Evolutionary conservation across 306 rosid species (phyloP), one percentile per base, ranked within the genome.

Genomic region (Bauhinia variegata): DNA sequence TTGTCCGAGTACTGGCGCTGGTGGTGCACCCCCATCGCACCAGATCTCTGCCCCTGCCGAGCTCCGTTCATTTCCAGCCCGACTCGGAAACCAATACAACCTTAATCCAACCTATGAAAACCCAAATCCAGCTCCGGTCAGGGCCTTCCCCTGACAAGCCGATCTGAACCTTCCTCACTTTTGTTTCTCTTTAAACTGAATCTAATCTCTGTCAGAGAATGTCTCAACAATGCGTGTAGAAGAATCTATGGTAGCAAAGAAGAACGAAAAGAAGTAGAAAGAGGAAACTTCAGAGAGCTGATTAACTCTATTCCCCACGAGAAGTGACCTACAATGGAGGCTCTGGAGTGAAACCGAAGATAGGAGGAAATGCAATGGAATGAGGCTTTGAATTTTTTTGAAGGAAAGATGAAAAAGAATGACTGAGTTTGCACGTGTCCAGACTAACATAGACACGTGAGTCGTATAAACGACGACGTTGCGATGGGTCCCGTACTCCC

Each of bases 41-140:
- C 89, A 85, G 99, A 95, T 95, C 97, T 90, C 89, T 52, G 92
- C 71, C 96, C 91, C 53, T 82, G 99, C 14, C 91, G 83, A 48
- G 69, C 79, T 11, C 92, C 96, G 84, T 87, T 95, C 99, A 95
- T 95, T 32, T 63, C 75, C 65, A 34, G 54, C 48, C 74, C 57
- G 63, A 75, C 67, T 57, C 46, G 4, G 28, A 58, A 57, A 16
- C 46, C 15, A 0, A 14, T 12, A 44, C n/a, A 11, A 11, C 2
- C 5, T n/a, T 11, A 1, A 8, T n/a, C 50, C 50, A 4, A 12
- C 15, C 50, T n/a, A 5, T 23, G 4, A 28, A 67, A 15, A 3
- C 11, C 12, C 19, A 33, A 61, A 14, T 13, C 54, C 54, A 61
- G 15, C 58, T 48, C 11, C 67, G 54, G 7, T 42, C 61, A 62